These are phyloP conservation scores for Pseudogymnoascus sp. DNA, from an alignment of 2,329 filamentous ascomycete genomes.

Conservation along the genomic window DNA sequence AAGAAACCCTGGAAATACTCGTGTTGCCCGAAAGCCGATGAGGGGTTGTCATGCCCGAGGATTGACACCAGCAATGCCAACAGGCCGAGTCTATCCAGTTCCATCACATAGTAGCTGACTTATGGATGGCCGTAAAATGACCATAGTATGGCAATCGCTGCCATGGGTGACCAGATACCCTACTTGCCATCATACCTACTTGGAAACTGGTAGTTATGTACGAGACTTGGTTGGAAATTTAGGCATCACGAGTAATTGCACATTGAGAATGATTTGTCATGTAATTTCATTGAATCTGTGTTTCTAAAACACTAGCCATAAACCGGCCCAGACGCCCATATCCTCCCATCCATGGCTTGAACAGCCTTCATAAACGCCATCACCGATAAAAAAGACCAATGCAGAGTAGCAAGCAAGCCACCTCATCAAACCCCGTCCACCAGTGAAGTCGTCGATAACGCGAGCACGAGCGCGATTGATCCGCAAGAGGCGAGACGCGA, in stretches of 20 bases:
- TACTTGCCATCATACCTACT: neutral
- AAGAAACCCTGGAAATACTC: neutral
- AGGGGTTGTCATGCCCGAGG: too few relatives aligned
- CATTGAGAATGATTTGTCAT: slow-evolving; percentile 4
- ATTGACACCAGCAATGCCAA: neutral
- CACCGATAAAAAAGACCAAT: neutral
- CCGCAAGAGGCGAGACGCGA: slow-evolving; percentile 18
- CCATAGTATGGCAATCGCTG: neutral
- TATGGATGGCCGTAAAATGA: neutral
- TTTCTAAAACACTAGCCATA: slow-evolving; percentile 8
- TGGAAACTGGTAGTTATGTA: neutral
- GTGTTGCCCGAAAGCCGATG: neutral
- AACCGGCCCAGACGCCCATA: slow-evolving; percentile 7
- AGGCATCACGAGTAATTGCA: neutral
- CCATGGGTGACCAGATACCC: too few relatives aligned
- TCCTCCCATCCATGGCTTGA: slow-evolving; percentile 5
- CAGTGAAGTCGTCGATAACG: slow-evolving; percentile 1
- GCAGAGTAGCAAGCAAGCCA: neutral
- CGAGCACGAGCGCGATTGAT: slow-evolving; percentile 13
- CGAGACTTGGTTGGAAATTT: neutral
- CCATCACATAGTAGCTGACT: neutral
- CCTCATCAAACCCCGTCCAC: neutral
- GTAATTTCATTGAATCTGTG: slow-evolving; percentile 6
- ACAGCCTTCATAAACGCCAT: slow-evolving; percentile 7
- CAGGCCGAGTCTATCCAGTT: neutral